Percentiles rank a stretch among this genome's conserved stretches.
Conservation (phyloP, 2,329 filamentous ascomycete species). For the Hypoxylon sp. region DNA sequence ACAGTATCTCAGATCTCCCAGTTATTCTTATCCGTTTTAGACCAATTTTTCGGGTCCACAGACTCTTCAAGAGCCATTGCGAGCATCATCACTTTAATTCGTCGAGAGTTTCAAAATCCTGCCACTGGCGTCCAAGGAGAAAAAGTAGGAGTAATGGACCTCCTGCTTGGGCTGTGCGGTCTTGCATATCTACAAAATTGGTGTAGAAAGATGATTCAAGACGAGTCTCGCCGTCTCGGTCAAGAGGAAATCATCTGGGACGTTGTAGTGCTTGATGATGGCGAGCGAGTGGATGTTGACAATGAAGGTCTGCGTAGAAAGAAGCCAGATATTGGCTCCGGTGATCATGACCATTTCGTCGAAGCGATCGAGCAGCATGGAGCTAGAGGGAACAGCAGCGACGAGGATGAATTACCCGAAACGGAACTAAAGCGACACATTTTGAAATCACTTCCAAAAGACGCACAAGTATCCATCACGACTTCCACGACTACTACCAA, state of each 20-base stretch:
- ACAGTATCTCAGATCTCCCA: constrained; percentile 69
- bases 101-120: constrained; percentile 73
- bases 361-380: constrained; percentile 55
- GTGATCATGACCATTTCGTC: constrained; percentile 48
- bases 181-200: constrained; percentile 72
- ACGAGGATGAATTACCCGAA: constrained; percentile 61
- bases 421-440: constrained; percentile 66
- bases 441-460: constrained; percentile 64
- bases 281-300: constrained; percentile 67
- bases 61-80: constrained; percentile 76
- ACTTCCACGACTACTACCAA: constrained; percentile 71
- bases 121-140: constrained; percentile 70
- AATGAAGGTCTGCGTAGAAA: constrained; percentile 53
- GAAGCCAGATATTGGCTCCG: constrained; percentile 42
- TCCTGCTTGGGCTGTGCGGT: constrained; percentile 71
- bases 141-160: constrained; percentile 69
- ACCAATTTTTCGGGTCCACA: constrained; percentile 76
- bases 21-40: constrained; percentile 68
- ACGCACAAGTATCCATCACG: constrained; percentile 70
- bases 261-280: constrained; percentile 71
- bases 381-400: constrained; percentile 40
- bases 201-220: constrained; percentile 64
- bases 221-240: constrained; percentile 61
- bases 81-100: constrained; percentile 73
- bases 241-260: constrained; percentile 74